Base-by-base conservation (phyloP, 164 flowering plant species). In the Echeveria elegans region DNA sequence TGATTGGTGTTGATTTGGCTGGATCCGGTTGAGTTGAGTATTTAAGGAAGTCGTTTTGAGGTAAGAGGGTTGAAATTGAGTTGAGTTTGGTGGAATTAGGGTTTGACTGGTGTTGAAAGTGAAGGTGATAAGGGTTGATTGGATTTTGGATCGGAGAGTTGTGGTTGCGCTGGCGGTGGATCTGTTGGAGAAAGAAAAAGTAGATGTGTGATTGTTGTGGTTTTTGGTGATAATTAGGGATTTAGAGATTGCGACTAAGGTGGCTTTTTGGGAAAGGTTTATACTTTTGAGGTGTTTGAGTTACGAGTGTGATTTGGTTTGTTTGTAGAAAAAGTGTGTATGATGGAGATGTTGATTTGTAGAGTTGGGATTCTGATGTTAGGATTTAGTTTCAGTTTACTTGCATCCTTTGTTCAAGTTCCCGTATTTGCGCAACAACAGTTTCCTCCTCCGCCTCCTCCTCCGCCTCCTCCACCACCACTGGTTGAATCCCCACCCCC, bases 281-380 rank as follows among this genome's bases (percentile, higher is more conserved):
- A 16, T 11, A 4, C 4, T 12, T 43, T 43, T 43, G 19, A 10
- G 10, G 48, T 4, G 19, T 43, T 43, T 43, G 48, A 10, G 19
- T 14, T 10, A 11, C 48, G n/a, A n/a, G n/a, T n/a, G n/a, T n/a
- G n/a, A n/a, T n/a, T n/a, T 19, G n/a, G 26, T 5, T 50, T 7
- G 23, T 7, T 29, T n/a, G 38, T 45, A 34, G 18, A 19, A 30
- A 21, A 12, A 16, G 14, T 3, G 41, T 23, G 2, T 29, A 52
- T 1, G 36, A 84, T 84, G 88, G 86, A 77, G 63, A 67, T 47
- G 5, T 70, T 74, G 62, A 70, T 76, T 10, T 50, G 71, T 4
- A 72, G 73, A 26, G 69, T 65, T 62, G 45, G 48, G 4, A 41
- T 78, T 43, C 32, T 74, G 7, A 56, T 65, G 65, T 66, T 77